Conservation (phyloP, 202 grass and related monocot genomes). For the Zizania palustris region DNA sequence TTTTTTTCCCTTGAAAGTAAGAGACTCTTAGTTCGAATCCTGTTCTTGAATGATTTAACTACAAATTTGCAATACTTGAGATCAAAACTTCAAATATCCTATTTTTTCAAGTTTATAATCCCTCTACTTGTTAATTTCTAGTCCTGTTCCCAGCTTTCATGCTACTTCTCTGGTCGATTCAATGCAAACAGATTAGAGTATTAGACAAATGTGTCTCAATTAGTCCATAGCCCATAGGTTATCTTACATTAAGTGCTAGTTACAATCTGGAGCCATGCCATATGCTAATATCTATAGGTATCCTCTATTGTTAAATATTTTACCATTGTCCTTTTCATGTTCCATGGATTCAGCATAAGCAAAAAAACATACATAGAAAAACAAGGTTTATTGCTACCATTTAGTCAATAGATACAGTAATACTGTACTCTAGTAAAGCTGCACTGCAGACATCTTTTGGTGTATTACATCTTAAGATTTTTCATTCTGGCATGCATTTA, state of each 20-base stretch:
- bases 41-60: too few relatives aligned
- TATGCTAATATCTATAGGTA: slow-evolving; percentile 18
- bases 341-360: background rate
- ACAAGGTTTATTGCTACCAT: background rate
- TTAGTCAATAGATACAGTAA: background rate
- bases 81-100: background rate
- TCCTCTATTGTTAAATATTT: background rate
- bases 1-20: too few relatives aligned
- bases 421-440: slow-evolving; percentile 8
- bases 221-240: background rate
- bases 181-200: background rate
- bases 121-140: background rate
- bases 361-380: slow-evolving; percentile 6
- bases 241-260: slow-evolving; percentile 15
- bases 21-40: too few relatives aligned
- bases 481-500: slow-evolving; percentile 47
- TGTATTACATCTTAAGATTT: slow-evolving; percentile 37
- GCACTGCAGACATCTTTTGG: slow-evolving; percentile 21
- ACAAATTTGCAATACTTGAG: background rate
- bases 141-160: background rate
- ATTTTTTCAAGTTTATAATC: background rate
- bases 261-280: background rate
- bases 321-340: slow-evolving; percentile 4
- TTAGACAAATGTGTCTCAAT: slow-evolving; percentile 1
- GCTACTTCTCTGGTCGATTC: slow-evolving; percentile 11